Percentiles rank a stretch among this genome's conserved stretches.
Evolutionary conservation across 495 filamentous ascomycete species (phyloP).

Genomic region (Penicillium soppii): DNA sequence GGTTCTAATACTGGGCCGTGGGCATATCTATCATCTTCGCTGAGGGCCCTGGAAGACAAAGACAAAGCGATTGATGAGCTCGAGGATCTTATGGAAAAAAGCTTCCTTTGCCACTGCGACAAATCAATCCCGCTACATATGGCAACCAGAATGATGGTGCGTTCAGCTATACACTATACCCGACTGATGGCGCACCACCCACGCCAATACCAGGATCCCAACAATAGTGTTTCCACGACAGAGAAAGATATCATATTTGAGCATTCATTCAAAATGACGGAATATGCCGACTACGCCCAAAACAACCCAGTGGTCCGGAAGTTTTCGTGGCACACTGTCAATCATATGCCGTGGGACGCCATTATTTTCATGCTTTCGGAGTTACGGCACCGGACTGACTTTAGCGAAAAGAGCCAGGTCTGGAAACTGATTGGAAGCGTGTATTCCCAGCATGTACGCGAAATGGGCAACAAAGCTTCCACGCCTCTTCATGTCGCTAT

Average conservation of each 20-base stretch:
- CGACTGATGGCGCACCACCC: slow-evolving; percentile 43
- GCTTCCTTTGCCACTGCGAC: slow-evolving; percentile 59
- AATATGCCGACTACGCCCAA: slow-evolving; percentile 32
- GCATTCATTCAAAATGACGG: slow-evolving; percentile 35
- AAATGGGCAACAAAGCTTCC: slow-evolving; percentile 16
- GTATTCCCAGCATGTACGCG: slow-evolving; percentile 24
- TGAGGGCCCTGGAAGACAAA: slow-evolving; percentile 46
- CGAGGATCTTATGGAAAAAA: slow-evolving; percentile 33
- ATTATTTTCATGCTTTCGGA: slow-evolving; percentile 44
- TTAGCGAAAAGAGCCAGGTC: slow-evolving; percentile 28
- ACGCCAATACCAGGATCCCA: slow-evolving; percentile 34
- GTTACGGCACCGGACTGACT: slow-evolving; percentile 29
- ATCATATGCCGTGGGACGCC: slow-evolving; percentile 43
- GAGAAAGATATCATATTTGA: slow-evolving; percentile 42
- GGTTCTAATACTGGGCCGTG: slow-evolving; percentile 30
- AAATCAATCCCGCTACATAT: slow-evolving; percentile 60
- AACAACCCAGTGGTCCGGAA: slow-evolving; percentile 22
- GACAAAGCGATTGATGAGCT: slow-evolving; percentile 42
- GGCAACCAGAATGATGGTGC: slow-evolving; percentile 47
- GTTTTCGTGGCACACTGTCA: slow-evolving; percentile 36
- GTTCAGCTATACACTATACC: slow-evolving; percentile 32
- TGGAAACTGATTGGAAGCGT: slow-evolving; percentile 35
- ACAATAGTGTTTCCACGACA: slow-evolving; percentile 21
- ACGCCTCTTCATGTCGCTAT: slow-evolving; percentile 35
- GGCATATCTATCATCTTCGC: slow-evolving; percentile 26